phyloP scores from a whole-genome alignment of 2,329 filamentous ascomycete genomes.

The Phyllosticta ampelicida region DNA sequence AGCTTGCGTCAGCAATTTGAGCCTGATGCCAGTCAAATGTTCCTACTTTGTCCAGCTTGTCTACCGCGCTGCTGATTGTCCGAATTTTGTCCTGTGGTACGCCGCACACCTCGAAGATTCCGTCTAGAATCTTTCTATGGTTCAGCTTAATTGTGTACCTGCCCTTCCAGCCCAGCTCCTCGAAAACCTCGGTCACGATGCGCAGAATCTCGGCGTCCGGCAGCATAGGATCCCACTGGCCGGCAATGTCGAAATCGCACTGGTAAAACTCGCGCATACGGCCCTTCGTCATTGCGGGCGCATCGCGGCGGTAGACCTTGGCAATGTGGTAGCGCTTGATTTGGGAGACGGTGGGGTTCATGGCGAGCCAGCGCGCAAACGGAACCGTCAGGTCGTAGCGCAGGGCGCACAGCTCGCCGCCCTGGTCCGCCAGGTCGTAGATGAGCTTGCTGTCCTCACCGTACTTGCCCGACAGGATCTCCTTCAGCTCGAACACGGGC shows the following conservation, averaged over 20 bases:
- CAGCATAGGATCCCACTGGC: slow-evolving; percentile 78
- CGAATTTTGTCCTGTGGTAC: slow-evolving; percentile 80
- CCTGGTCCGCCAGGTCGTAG: slow-evolving; percentile 80
- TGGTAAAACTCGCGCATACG: slow-evolving; percentile 96
- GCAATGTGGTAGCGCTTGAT: slow-evolving; percentile 95
- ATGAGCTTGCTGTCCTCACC: slow-evolving; percentile 89
- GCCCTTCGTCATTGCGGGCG: slow-evolving; percentile 80
- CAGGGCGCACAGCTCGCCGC: slow-evolving; percentile 73
- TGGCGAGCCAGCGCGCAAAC: slow-evolving; percentile 84
- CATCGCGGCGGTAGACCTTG: slow-evolving; percentile 76
- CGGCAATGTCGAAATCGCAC: slow-evolving; percentile 93
- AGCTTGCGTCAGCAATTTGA: slow-evolving; percentile 8
- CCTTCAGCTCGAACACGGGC: slow-evolving; percentile 73
- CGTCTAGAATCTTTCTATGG: slow-evolving; percentile 87
- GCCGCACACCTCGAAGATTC: slow-evolving; percentile 82
- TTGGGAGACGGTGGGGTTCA: slow-evolving; percentile 70
- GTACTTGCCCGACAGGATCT: slow-evolving; percentile 82
- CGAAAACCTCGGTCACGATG: slow-evolving; percentile 77
- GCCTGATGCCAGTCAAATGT: no score
- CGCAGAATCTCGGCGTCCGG: slow-evolving; percentile 83
- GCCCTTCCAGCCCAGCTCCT: slow-evolving; percentile 62
- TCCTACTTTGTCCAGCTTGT: slow-evolving; percentile 80
- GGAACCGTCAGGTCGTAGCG: slow-evolving; percentile 84
- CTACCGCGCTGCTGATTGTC: slow-evolving; percentile 82
- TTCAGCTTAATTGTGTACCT: slow-evolving; percentile 86